Base-by-base conservation (phyloP, 2,329 filamentous ascomycete species). In the Truncatella angustata region DNA sequence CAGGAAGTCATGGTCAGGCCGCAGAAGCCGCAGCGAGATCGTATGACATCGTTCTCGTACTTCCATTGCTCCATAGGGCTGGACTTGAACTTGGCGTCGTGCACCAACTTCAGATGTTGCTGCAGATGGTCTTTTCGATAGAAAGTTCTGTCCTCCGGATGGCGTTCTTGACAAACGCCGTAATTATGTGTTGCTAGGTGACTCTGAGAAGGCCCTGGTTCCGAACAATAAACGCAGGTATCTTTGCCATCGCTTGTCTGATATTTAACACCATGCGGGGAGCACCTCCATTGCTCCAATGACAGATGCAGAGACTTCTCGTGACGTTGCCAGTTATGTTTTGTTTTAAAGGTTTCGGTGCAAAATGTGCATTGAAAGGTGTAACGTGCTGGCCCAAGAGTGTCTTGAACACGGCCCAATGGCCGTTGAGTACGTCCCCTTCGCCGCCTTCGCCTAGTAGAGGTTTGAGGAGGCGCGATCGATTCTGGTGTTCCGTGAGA, bases 41-140 rank as follows among this genome's bases (percentile, higher is more conserved):
- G 42, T 2, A 68, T 51, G 0, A 58, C 46, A 2, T 58, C 56
- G 0, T 58, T 55, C 14, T 61, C 54, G 4, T 59, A 52, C 39
- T 63, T 66, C 66, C 66, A 68, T 10, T 53, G 43, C 6, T 63
- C 66, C 61, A 53, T 80, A 12, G 11, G 24, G 67, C 73, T 74
- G 68, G 55, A 68, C 60, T 45, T 61, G 34, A 4, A 65, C 65
- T 76, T 74, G 10, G 61, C 23, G n/a, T 61, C 61, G 42, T 69
- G 66, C 1, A 63, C 58, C 4, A 61, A 56, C 14, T 63, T 55
- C 1, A 69, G 53, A 12, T 69, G 66, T 18, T 69, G 66, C 1
- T 61, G 55, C 0, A 69, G 60, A 16, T 69, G 66, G 5, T 69
- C 66, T 5, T 67, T 68, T 3, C 66, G 58, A 0, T 56, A 57